Conservation (phyloP, 176 grass and related monocot genomes). For the Leersia perrieri region DNA sequence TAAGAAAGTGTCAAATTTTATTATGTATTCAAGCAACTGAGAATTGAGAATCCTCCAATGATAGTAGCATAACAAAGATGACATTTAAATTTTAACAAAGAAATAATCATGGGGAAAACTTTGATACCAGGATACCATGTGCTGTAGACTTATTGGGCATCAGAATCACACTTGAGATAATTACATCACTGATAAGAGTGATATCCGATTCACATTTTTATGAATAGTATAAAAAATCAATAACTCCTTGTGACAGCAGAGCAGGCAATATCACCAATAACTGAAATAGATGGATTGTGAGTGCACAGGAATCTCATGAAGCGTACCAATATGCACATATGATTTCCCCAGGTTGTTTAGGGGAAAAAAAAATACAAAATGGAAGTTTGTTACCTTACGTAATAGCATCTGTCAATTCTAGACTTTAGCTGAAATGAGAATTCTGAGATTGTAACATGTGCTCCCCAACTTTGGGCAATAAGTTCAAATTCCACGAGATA, state of each 20-base stretch:
- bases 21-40: neutral
- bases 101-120: neutral
- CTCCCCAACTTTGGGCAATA: constrained; percentile 18
- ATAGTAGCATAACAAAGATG: neutral
- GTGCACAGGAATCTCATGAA: neutral
- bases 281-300: neutral
- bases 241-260: neutral
- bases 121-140: neutral
- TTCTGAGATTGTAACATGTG: neutral
- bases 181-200: too few species aligned
- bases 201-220: neutral
- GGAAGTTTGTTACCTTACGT: constrained; percentile 18
- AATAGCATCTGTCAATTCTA: constrained; percentile 7
- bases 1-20: neutral
- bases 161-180: neutral
- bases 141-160: neutral
- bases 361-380: constrained; percentile 10
- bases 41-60: neutral
- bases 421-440: neutral
- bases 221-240: neutral
- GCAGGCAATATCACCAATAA: neutral
- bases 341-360: neutral
- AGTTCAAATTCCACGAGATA: constrained; percentile 1
- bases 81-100: neutral
- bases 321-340: constrained; percentile 12